phyloP scores from a whole-genome alignment of 1,284 basidiomycete genomes.

The Trichosporon sp. region DNA sequence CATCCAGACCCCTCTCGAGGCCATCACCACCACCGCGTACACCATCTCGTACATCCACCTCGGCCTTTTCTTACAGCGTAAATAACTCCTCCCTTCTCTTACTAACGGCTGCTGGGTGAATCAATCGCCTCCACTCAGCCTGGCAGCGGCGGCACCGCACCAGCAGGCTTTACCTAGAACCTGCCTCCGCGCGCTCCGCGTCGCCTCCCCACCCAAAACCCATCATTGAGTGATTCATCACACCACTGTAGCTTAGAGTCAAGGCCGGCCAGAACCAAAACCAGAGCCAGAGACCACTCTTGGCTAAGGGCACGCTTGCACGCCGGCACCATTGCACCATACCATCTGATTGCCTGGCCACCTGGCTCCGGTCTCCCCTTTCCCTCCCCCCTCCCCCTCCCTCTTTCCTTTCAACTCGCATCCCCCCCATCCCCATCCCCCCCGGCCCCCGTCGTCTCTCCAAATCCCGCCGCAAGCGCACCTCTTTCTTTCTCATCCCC shows the following conservation, averaged over 20 bases:
- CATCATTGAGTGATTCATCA: no score
- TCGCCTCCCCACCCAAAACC: not conserved
- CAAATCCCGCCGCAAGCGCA: constrained; percentile 1
- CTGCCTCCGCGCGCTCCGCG: not conserved
- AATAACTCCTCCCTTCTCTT: no score
- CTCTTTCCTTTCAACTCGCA: not conserved
- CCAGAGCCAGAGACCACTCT: constrained; percentile 1
- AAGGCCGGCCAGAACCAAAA: no score
- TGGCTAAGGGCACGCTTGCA: constrained; percentile 1
- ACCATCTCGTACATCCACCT: not conserved
- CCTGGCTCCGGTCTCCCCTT: not conserved
- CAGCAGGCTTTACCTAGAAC: no score
- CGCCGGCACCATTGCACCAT: no score
- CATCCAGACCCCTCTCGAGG: not conserved
- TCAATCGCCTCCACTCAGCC: no score
- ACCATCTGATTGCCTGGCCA: no score
- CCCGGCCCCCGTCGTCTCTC: not conserved
- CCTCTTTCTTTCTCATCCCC: not conserved
- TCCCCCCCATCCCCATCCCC: not conserved
- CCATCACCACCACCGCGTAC: not conserved
- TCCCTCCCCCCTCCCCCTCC: not conserved
- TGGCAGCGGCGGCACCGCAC: no score
- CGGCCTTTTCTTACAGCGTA: no score
- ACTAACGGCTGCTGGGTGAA: no score
- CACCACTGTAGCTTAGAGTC: no score